phyloP scores from a whole-genome alignment of 371 early-diverging fungal species.

The Mucor irregularis region DNA sequence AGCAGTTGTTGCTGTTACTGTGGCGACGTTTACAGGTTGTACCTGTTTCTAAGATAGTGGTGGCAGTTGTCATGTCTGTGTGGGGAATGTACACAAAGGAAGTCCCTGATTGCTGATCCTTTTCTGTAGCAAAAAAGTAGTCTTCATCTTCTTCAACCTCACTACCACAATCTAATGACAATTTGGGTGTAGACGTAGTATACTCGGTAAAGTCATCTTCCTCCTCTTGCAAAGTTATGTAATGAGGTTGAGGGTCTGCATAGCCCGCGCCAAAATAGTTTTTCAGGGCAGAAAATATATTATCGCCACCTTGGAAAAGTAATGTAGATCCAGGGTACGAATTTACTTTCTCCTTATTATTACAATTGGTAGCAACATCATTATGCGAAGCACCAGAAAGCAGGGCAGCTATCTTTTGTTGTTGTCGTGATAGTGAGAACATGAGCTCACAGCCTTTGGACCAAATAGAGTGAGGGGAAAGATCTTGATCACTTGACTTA shows the following conservation, averaged over 20 bases:
- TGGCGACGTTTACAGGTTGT: not conserved
- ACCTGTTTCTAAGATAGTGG: too few relatives aligned
- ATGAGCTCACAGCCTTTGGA: too few relatives aligned
- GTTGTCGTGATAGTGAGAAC: not conserved
- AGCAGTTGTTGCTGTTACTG: too few relatives aligned
- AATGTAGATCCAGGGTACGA: too few relatives aligned
- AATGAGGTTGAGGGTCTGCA: conserved; percentile 16
- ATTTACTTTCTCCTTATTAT: too few relatives aligned
- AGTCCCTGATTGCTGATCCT: too few relatives aligned
- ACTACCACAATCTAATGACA: not conserved
- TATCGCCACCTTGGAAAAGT: not conserved
- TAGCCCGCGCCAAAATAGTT: too few relatives aligned
- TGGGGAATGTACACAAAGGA: not conserved
- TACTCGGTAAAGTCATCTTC: conserved; percentile 22
- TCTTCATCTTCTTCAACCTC: conserved; percentile 10
- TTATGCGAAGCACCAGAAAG: too few relatives aligned
- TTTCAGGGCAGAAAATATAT: conserved; percentile 5
- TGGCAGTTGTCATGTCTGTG: not conserved
- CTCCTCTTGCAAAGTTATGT: conserved; percentile 14
- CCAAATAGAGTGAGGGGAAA: too few relatives aligned
- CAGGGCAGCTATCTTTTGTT: not conserved
- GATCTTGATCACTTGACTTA: too few relatives aligned
- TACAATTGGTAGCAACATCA: too few relatives aligned
- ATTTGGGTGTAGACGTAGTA: conserved; percentile 16
- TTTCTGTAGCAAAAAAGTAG: not conserved